Conservation (phyloP, 176 grass and related monocot species). For the Alopecurus myosuroides region DNA sequence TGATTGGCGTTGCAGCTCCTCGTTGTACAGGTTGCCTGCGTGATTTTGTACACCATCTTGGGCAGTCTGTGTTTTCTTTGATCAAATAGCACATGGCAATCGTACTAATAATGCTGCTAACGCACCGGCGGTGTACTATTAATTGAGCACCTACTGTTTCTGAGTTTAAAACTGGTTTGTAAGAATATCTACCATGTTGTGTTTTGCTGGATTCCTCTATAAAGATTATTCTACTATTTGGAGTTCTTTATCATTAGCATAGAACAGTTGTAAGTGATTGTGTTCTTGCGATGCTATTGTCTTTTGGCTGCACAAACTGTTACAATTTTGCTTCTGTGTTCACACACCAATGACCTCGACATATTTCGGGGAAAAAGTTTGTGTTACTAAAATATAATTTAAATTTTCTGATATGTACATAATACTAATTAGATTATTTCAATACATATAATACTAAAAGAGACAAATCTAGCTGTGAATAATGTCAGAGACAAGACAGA, state of each 20-base stretch:
- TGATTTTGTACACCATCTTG: background rate
- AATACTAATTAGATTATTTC: no score
- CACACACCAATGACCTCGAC: background rate
- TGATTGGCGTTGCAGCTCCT: conserved; percentile 31
- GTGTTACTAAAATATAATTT: no score
- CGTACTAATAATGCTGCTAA: background rate
- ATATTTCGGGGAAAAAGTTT: background rate
- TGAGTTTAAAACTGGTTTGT: background rate
- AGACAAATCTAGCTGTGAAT: no score
- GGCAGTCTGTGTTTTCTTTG: background rate
- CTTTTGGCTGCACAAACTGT: background rate
- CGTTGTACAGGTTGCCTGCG: background rate
- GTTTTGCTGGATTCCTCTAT: background rate
- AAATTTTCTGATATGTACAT: no score
- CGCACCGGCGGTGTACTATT: background rate
- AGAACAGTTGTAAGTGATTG: background rate
- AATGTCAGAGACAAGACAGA: no score
- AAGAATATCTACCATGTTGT: background rate
- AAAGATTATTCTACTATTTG: background rate
- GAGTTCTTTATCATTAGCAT: background rate
- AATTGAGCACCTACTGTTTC: background rate
- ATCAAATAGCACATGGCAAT: background rate
- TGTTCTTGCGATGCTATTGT: background rate
- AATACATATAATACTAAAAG: no score
- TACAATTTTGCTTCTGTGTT: background rate